Evolutionary conservation across 1,284 basidiomycete genomes (phyloP), one percentile per base, ranked within the genome.

Genomic region (Testicularia cyperi): DNA sequence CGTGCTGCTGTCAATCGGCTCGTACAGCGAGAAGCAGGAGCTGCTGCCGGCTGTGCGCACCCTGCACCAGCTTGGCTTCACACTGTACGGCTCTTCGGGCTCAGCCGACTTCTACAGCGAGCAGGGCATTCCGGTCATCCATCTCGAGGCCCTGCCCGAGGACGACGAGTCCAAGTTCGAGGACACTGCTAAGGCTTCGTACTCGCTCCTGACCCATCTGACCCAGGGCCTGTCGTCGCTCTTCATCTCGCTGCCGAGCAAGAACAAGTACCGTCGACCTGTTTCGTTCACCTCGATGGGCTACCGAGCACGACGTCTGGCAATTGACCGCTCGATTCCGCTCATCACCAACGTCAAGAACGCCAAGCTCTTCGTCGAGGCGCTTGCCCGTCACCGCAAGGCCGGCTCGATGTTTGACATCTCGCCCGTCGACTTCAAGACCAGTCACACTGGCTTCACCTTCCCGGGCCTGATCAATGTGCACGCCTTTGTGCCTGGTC

Each of bases 281-380:
- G 92, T 92, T 13, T 94, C 88, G 78, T 98, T 97, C 78, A 86
- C 91, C 44, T 96, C 91, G 77, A 94, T 95, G 78, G 95, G 94
- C 10, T 98, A 98, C 79, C 85, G 86, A 57, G 94, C 92, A 23
- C 88, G 95, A 77, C 88, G 94, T 63, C 92, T 97, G 88, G 94
- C 95, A n/a, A 94, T 99, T 61, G 94, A 99, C 79, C 96, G 94
- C 73, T 92, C 92, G 24, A 87, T 98, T 27, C 94, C 95, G 0
- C 82, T 98, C 42, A 92, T 98, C 77, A 98, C 94, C 49, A 98
- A 99, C 77, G 88, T 98, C 80, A 98, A 99, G 82, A 92, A 92
- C 76, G 95, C 95, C 58, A 98, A 98, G 80, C 83, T 99, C 72
- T 84, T 98, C 38, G 88, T 91, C 28, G 92, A 98, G 78, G 95